Evolutionary conservation across 768 basidiomycete genomes (phyloP).

Genomic region (Phylloporus rhodoxanthus): DNA sequence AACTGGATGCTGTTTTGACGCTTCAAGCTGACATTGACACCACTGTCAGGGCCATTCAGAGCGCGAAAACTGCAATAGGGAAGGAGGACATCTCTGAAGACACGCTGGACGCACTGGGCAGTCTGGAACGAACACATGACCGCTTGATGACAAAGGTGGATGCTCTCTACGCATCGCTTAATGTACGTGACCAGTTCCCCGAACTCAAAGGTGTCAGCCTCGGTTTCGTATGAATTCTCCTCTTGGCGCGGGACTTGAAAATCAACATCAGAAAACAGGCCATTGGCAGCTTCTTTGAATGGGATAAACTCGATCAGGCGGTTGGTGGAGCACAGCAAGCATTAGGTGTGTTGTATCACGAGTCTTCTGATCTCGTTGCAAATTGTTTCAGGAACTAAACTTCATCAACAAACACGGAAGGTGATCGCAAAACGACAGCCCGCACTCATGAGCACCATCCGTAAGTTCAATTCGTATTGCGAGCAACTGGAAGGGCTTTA

Average conservation of each 20-base stretch:
- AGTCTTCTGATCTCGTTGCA: too few species aligned
- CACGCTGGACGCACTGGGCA: background rate
- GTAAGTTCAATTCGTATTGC: conserved; percentile 30
- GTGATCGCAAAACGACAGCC: background rate
- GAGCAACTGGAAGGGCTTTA: conserved; percentile 14
- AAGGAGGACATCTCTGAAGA: too few species aligned
- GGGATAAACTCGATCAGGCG: conserved; percentile 1
- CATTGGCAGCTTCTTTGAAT: background rate
- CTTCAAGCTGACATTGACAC: too few species aligned
- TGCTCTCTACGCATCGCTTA: background rate
- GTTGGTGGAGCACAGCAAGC: background rate
- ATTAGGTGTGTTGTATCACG: background rate
- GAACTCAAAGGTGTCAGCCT: background rate
- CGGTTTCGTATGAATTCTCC: background rate
- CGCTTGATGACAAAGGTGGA: background rate
- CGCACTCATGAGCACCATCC: background rate
- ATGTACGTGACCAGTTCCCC: background rate
- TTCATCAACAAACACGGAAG: conserved; percentile 1
- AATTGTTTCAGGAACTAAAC: background rate
- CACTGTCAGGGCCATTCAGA: too few species aligned
- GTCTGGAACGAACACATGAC: background rate
- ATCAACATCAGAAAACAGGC: background rate
- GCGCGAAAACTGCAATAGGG: too few species aligned
- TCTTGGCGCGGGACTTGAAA: background rate
- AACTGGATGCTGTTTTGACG: too few species aligned